These are phyloP conservation scores for Ophiostoma sp. DNA, from an alignment of 2,329 filamentous ascomycete genomes.

Conservation along the genomic window DNA sequence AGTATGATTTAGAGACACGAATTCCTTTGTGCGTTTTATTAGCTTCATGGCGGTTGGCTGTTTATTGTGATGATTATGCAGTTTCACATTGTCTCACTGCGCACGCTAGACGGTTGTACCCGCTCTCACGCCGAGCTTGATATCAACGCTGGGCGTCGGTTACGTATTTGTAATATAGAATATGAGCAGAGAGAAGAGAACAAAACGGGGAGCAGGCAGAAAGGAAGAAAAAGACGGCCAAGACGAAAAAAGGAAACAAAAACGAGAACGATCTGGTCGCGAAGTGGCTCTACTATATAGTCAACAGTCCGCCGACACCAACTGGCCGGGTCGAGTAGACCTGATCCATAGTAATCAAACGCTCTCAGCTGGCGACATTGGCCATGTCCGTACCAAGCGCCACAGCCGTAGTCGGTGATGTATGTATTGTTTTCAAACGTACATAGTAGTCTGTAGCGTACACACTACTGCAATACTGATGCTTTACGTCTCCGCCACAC, in stretches of 20 bases:
- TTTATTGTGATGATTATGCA: neutral
- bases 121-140: neutral
- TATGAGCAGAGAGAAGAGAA: neutral
- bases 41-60: neutral
- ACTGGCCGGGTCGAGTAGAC: neutral
- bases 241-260: neutral
- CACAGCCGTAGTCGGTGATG: neutral
- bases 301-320: neutral
- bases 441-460: no score
- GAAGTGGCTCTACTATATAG: no score
- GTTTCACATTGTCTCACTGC: conserved; percentile 2
- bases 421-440: no score
- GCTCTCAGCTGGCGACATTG: neutral
- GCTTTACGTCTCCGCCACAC: no score
- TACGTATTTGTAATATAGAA: neutral
- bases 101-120: neutral
- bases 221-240: neutral
- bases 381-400: neutral
- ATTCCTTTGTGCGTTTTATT: neutral
- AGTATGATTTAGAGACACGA: no score
- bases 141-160: neutral
- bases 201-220: neutral
- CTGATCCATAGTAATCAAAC: conserved; percentile 7
- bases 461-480: no score
- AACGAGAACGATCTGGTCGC: no score